These are phyloP conservation scores for Spinacia oleracea DNA, from an alignment of 179 eudicot species.

Conservation along the genomic window DNA sequence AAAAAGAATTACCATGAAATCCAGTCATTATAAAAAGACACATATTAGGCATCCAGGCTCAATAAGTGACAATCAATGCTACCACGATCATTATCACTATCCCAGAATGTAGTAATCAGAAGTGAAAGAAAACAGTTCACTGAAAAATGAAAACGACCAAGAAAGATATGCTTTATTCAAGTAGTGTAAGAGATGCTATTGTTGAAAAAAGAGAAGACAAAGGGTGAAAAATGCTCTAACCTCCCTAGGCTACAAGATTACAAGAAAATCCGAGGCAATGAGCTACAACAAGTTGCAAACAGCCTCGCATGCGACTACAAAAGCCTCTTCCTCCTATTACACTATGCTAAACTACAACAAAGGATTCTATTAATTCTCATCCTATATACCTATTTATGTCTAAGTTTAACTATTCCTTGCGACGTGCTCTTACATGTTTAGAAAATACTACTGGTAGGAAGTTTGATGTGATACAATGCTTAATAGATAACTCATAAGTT, in stretches of 20 bases:
- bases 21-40: neutral
- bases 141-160: neutral
- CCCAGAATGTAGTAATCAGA: neutral
- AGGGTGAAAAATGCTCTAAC: neutral
- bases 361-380: neutral
- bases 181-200: neutral
- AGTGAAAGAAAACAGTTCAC: neutral
- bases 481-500: neutral
- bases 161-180: neutral
- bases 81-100: neutral
- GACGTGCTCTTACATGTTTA: neutral
- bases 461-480: neutral
- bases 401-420: neutral
- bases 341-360: neutral
- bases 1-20: neutral
- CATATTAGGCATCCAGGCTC: neutral
- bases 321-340: neutral
- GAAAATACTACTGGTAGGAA: slow-evolving; percentile 4
- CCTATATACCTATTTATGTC: neutral
- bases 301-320: neutral
- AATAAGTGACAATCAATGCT: neutral
- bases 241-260: neutral
- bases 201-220: neutral
- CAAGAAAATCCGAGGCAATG: neutral
- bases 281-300: neutral